A percentile compares a stretch with the other conserved stretches of the same genome.
Conservation (phyloP, 2,329 filamentous ascomycete species). For the Teratosphaeria nubilosa region DNA sequence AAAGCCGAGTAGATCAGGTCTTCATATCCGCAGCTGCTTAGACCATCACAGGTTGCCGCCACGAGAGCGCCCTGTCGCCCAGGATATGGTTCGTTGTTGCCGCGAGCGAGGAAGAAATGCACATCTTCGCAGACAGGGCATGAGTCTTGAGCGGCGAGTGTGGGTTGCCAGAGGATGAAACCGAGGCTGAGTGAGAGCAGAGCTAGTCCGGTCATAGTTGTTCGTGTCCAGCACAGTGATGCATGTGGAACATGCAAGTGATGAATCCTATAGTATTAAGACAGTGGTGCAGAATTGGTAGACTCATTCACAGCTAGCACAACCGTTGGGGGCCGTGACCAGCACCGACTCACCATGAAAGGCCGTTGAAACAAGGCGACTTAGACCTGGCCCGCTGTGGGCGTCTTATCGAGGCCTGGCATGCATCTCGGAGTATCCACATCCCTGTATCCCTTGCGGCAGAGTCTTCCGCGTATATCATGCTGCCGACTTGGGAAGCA, state of each 20-base stretch:
- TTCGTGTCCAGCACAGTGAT: not conserved
- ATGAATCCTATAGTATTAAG: not conserved
- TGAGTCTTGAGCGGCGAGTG: not conserved
- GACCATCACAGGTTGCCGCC: conserved; percentile 21
- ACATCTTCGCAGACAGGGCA: conserved; percentile 11
- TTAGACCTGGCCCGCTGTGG: not conserved
- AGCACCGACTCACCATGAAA: not conserved
- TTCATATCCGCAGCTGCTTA: conserved; percentile 23
- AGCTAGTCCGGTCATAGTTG: not conserved
- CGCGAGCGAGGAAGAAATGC: conserved; percentile 18
- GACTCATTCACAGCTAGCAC: not conserved
- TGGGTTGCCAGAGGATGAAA: not conserved
- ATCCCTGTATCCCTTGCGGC: not conserved
- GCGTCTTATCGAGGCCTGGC: not conserved
- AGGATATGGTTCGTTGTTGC: conserved; percentile 29
- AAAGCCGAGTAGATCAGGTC: conserved; percentile 18
- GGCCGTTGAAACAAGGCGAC: not conserved
- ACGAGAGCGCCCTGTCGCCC: conserved; percentile 26
- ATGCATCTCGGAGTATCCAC: not conserved
- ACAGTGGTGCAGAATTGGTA: not conserved
- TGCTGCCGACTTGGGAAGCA: conserved; percentile 38
- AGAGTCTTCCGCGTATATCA: not conserved
- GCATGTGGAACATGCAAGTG: not conserved
- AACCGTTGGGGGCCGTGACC: not conserved
- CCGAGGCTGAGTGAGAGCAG: not conserved